Evolutionary conservation across 202 grass and related monocot species (phyloP).

Genomic region (Musa balbisiana): DNA sequence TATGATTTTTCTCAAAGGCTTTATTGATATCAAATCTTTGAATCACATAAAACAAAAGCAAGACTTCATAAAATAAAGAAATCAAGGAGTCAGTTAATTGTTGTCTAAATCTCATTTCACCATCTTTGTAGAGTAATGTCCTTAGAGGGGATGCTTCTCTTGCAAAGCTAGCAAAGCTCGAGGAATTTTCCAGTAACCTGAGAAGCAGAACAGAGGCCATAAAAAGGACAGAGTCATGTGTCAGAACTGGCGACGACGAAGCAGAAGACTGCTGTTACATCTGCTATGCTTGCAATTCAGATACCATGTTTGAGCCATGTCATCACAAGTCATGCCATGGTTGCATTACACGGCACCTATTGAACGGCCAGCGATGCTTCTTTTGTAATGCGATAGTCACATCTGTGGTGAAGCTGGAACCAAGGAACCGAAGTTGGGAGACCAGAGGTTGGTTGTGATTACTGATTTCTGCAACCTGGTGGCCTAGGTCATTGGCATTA

Average conservation of each 20-base stretch:
- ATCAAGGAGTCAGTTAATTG: background rate
- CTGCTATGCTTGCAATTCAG: constrained; percentile 56
- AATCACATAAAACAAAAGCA: background rate
- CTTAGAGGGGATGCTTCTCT: constrained; percentile 46
- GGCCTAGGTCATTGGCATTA: background rate
- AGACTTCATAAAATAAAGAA: background rate
- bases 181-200: constrained; percentile 61
- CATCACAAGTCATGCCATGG: constrained; percentile 71
- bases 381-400: constrained; percentile 69
- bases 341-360: constrained; percentile 72
- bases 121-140: constrained; percentile 44
- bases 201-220: constrained; percentile 28
- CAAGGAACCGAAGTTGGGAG: constrained; percentile 10
- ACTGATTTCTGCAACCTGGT: background rate
- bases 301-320: constrained; percentile 65
- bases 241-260: constrained; percentile 24
- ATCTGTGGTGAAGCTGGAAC: constrained; percentile 34
- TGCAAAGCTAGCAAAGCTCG: constrained; percentile 52
- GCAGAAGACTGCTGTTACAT: constrained; percentile 66
- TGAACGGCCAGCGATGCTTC: constrained; percentile 81
- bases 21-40: no score
- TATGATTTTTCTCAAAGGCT: no score
- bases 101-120: constrained; percentile 12
- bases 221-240: constrained; percentile 17
- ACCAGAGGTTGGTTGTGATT: background rate